Conservation (phyloP, 495 filamentous ascomycete genomes). For the Penicillium alfredii region DNA sequence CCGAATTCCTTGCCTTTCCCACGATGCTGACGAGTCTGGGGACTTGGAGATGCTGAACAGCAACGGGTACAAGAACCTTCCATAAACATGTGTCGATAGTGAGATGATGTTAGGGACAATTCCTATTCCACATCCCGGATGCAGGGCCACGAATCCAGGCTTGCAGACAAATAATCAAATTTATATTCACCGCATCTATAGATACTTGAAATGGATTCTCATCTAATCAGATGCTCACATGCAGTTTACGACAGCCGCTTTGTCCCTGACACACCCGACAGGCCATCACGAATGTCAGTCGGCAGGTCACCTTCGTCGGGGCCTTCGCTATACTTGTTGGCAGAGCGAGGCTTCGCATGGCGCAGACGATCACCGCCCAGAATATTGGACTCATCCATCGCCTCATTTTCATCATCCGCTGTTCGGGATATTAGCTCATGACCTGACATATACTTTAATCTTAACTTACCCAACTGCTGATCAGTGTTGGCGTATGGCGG, state of each 20-base stretch:
- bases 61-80: not conserved
- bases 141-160: too few relatives aligned
- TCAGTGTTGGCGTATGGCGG: not conserved
- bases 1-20: constrained; percentile 3
- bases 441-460: too few relatives aligned
- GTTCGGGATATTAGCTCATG: too few relatives aligned
- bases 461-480: constrained; percentile 2
- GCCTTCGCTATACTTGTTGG: constrained; percentile 25
- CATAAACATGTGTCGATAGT: not conserved
- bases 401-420: not conserved
- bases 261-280: not conserved
- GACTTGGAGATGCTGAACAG: constrained; percentile 14
- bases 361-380: constrained; percentile 22
- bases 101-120: too few relatives aligned
- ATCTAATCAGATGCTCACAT: too few relatives aligned
- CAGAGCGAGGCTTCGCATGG: constrained; percentile 21
- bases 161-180: too few relatives aligned
- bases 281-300: not conserved
- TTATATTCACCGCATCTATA: not conserved
- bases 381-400: constrained; percentile 10
- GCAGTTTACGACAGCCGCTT: not conserved
- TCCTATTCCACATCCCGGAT: too few relatives aligned
- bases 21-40: not conserved
- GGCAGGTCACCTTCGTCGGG: constrained; percentile 27
- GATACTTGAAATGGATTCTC: not conserved